These are phyloP conservation scores for Herpomyces periplanetae DNA, from an alignment of 2,329 filamentous ascomycete species.

Conservation along the genomic window DNA sequence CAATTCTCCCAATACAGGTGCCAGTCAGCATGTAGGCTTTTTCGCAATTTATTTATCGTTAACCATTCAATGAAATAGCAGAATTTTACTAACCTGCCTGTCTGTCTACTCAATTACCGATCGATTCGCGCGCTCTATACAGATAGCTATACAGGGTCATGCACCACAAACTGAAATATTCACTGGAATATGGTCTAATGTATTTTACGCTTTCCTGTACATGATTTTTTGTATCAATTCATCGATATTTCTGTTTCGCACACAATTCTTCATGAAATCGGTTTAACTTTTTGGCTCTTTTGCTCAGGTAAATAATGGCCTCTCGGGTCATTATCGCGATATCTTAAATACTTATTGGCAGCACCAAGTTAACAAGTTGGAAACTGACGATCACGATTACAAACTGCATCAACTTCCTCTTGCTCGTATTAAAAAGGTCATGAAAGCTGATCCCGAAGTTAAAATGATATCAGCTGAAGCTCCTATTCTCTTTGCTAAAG, in stretches of 20 bases:
- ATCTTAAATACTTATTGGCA: constrained; percentile 98
- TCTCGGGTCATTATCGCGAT: constrained; percentile 69
- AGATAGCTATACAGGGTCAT: constrained; percentile 57
- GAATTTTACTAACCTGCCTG: constrained; percentile 3
- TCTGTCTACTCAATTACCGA: constrained; percentile 3
- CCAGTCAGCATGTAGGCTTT: no score
- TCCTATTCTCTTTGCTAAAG: constrained; percentile 87
- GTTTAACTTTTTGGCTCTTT: no score
- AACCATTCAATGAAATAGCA: no score
- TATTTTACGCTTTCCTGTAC: constrained; percentile 10
- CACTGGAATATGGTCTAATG: constrained; percentile 78
- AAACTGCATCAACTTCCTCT: constrained; percentile 86
- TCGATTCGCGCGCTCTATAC: constrained; percentile 8
- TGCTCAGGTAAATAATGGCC: constrained; percentile 53
- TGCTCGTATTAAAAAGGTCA: constrained; percentile 97
- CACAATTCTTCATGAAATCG: no score
- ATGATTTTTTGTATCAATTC: no score
- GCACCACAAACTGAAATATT: constrained; percentile 66
- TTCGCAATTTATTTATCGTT: no score
- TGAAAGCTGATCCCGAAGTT: constrained; percentile 95
- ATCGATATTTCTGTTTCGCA: no score
- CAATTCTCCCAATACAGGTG: no score
- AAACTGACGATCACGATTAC: constrained; percentile 85
- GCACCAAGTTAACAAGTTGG: constrained; percentile 77
- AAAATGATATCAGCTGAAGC: constrained; percentile 99